Evolutionary conservation across 2,329 filamentous ascomycete genomes (phyloP), one percentile per base, ranked within the genome.

Genomic region (Apiospora hydei): DNA sequence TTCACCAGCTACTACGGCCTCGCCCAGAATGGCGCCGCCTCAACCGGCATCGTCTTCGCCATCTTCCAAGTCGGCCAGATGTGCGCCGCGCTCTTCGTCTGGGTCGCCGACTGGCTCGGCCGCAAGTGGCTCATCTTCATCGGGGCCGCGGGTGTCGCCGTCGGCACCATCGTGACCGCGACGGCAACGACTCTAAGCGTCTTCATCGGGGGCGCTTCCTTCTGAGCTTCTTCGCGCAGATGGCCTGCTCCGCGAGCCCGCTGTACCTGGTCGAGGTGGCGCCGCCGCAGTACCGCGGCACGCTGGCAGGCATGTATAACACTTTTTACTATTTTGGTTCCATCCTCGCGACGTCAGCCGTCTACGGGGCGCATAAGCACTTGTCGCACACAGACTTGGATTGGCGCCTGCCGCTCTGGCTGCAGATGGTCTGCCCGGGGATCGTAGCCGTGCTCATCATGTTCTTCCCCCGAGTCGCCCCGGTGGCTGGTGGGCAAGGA

Each of bases 241-340:
- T 90, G 69, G 86, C 87, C 1, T 84, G 86, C 16, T 85, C 86
- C 2, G 88, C 89, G 0, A 89, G 88, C 0, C 89, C 90, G 0
- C 84, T 89, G 11, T 90, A 90, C 74, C 84, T 90, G 13, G 87
- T 89, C 26, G 90, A 92, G 77, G 88, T 90, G 70, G 84, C 88
- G 0, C 90, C 91, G 72, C 89, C 90, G 0, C 82, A 85, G 2
- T 88, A 88, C 75, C 85, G 90, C 69, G 89, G 87, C 34, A 84
- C 89, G 2, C 82, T 90, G 26, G 90, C 89, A 0, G 90, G 88
- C n/a, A 82, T 88, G 41, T 84, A 83, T 72, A 85, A 84, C 67
- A 84, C 83, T 1, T 80, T 84, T 61, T 85, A 82, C 74, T 83
- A 83, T 34, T 77, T 85, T 26, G 67, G 79, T 24, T 79, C 79